phyloP scores from a whole-genome alignment of 345 rosid genomes.

The Hirschfeldia incana region DNA sequence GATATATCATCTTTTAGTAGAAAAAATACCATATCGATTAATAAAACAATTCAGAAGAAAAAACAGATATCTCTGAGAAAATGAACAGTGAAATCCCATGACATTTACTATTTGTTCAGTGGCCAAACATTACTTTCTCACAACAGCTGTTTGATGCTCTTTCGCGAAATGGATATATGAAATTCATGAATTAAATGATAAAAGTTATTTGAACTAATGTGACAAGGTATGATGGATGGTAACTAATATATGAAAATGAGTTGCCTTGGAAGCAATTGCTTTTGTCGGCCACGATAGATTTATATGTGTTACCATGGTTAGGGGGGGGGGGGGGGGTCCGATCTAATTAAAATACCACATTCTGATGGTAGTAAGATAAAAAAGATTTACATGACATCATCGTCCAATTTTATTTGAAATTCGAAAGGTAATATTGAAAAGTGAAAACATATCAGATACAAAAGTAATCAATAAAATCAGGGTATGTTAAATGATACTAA shows the following conservation, averaged over 20 bases:
- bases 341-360: slow-evolving; percentile 12
- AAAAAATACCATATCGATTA: background rate
- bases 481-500: background rate
- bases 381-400: background rate
- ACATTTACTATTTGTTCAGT: background rate
- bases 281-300: slow-evolving; percentile 41
- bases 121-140: background rate
- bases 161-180: background rate
- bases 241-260: slow-evolving; percentile 22
- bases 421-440: background rate
- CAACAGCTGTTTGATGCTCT: background rate
- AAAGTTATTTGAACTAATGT: background rate
- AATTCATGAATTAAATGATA: background rate
- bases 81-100: background rate
- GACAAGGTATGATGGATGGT: slow-evolving; percentile 2
- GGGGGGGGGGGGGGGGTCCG: background rate
- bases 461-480: background rate
- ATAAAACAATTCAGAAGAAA: background rate
- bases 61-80: background rate
- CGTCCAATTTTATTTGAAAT: background rate
- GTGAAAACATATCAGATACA: background rate
- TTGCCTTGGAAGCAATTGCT: slow-evolving; percentile 27
- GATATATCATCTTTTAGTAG: background rate
- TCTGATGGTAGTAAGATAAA: background rate
- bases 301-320: slow-evolving; percentile 19